These are phyloP conservation scores for Spencermartinsiella ligniputridi DNA, from an alignment of 1,139 yeast species.

Conservation along the genomic window DNA sequence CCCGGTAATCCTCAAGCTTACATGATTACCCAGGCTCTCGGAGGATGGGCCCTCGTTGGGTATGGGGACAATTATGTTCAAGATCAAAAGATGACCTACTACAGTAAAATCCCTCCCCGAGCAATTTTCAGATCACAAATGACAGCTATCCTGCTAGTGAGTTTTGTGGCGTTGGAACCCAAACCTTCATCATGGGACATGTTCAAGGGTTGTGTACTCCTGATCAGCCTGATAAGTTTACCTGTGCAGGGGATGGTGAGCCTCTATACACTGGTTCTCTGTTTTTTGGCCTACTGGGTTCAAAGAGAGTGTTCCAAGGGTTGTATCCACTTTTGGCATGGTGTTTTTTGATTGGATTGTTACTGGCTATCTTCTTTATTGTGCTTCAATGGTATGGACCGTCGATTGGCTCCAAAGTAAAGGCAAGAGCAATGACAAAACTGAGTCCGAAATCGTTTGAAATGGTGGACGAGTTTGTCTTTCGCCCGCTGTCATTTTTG, in stretches of 20 bases:
- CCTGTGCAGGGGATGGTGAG: slow-evolving; percentile 38
- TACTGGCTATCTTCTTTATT: slow-evolving; percentile 35
- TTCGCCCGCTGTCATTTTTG: slow-evolving; percentile 39
- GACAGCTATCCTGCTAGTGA: slow-evolving; percentile 33
- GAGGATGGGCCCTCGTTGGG: slow-evolving; percentile 52
- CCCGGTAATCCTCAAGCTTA: slow-evolving; percentile 62
- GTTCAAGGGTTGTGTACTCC: slow-evolving; percentile 36
- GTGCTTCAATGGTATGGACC: slow-evolving; percentile 18
- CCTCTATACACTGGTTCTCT: slow-evolving; percentile 49
- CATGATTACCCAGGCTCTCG: slow-evolving; percentile 55
- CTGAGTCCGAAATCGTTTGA: slow-evolving; percentile 4
- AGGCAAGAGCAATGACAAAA: slow-evolving; percentile 1
- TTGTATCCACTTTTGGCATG: slow-evolving; percentile 45
- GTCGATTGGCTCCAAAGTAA: too few relatives aligned
- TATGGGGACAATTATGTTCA: slow-evolving; percentile 46
- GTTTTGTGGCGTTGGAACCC: slow-evolving; percentile 44
- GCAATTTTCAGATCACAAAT: slow-evolving; percentile 53
- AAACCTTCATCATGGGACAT: slow-evolving; percentile 45
- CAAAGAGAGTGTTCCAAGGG: slow-evolving; percentile 44
- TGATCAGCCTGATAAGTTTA: slow-evolving; percentile 33
- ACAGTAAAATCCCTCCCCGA: slow-evolving; percentile 51
- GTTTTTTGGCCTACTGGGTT: slow-evolving; percentile 62
- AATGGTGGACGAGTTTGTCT: slow-evolving; percentile 16
- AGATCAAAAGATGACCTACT: slow-evolving; percentile 50
- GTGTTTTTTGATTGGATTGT: slow-evolving; percentile 41